Percentiles rank a stretch among this genome's conserved stretches.
Evolutionary conservation across 305 asterid species (phyloP).

Genomic region (Rubia tinctorum): DNA sequence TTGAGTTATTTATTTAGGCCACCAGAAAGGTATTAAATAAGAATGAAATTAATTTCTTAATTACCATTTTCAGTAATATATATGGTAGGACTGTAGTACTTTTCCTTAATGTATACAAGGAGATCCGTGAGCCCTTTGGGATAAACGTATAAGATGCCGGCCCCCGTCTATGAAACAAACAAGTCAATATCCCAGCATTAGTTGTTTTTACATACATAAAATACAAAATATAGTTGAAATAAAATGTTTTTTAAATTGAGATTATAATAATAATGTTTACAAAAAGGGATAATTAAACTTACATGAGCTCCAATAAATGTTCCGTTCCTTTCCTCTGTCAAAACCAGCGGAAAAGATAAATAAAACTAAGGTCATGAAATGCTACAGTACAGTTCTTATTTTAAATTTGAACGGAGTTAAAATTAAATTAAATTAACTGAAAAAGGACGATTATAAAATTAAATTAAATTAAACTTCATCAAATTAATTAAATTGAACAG

Average conservation of each 20-base stretch:
- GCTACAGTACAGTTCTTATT: no score
- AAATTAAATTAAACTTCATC: no score
- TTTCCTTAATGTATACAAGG: conserved; percentile 7
- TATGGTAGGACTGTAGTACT: conserved; percentile 15
- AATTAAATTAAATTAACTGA: no score
- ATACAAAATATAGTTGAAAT: no score
- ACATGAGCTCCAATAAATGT: conserved; percentile 10
- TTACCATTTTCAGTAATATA: conserved; percentile 22
- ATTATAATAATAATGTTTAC: no score
- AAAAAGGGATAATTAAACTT: background rate
- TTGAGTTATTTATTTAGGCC: background rate
- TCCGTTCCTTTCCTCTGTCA: conserved; percentile 1
- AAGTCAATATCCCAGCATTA: background rate
- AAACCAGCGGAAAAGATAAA: background rate
- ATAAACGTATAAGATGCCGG: background rate
- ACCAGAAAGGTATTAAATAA: background rate
- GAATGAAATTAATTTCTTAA: no score
- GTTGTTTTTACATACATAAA: no score
- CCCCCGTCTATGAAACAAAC: background rate
- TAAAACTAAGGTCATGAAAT: background rate
- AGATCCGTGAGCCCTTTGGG: conserved; percentile 17
- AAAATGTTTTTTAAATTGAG: no score
- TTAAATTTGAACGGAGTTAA: no score
- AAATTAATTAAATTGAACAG: no score
- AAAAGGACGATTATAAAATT: no score